phyloP scores from a whole-genome alignment of 805 yeast species.

The Yarrowia sp. region DNA sequence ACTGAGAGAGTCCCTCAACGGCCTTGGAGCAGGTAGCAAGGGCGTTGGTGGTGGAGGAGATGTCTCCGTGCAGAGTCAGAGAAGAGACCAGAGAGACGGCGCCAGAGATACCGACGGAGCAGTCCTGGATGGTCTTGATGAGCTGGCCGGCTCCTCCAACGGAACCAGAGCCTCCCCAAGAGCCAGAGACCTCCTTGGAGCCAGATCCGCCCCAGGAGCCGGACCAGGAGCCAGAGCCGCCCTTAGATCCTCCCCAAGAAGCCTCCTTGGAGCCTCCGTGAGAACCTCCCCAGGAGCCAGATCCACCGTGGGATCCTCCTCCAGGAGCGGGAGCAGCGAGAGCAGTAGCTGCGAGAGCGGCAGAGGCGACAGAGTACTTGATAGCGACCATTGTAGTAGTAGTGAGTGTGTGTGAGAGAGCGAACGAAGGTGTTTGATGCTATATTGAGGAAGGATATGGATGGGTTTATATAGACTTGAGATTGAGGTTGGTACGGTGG shows the following conservation, averaged over 20 bases:
- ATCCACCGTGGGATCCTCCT: background rate
- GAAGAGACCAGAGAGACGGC: background rate
- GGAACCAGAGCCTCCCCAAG: background rate
- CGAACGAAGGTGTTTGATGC: background rate
- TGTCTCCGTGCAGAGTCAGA: background rate
- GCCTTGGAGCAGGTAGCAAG: background rate
- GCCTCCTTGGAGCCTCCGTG: background rate
- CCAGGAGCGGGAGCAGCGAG: constrained; percentile 6
- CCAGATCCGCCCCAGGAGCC: background rate
- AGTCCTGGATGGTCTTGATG: constrained; percentile 6
- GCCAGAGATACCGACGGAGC: background rate
- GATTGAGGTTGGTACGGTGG: too few species aligned
- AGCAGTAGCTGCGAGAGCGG: background rate
- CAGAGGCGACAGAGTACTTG: constrained; percentile 1
- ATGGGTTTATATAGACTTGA: background rate
- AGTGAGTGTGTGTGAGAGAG: background rate
- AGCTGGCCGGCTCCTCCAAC: background rate
- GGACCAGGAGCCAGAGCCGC: background rate
- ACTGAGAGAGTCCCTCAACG: background rate
- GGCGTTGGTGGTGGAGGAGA: background rate
- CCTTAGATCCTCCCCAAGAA: background rate
- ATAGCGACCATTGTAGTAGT: constrained; percentile 11
- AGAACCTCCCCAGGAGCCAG: background rate
- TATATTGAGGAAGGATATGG: background rate
- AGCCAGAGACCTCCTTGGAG: background rate